phyloP scores from a whole-genome alignment of 2,329 filamentous ascomycete genomes.

The Fusarium tjaetaba region DNA sequence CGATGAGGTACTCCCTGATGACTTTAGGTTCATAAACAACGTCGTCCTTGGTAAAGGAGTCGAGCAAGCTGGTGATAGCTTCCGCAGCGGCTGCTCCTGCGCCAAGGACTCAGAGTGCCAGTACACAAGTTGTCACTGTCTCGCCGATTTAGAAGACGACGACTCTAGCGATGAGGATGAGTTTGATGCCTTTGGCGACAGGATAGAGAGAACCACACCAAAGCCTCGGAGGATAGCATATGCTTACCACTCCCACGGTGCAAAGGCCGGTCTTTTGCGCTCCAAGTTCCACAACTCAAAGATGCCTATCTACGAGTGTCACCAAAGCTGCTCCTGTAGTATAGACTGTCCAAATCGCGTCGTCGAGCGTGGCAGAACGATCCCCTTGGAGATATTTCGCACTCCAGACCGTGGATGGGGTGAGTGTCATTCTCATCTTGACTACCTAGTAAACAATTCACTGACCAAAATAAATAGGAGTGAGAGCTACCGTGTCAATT shows the following conservation, averaged over 20 bases:
- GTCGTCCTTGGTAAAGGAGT: slow-evolving; percentile 71
- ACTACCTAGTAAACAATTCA: background rate
- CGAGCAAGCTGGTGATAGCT: slow-evolving; percentile 65
- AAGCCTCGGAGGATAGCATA: slow-evolving; percentile 56
- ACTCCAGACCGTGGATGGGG: slow-evolving; percentile 81
- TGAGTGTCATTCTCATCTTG: slow-evolving; percentile 45
- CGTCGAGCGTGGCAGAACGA: slow-evolving; percentile 76
- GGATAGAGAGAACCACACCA: slow-evolving; percentile 6
- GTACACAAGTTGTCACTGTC: slow-evolving; percentile 73
- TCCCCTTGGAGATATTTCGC: slow-evolving; percentile 81
- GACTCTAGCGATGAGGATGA: slow-evolving; percentile 59
- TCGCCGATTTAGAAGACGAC: slow-evolving; percentile 68
- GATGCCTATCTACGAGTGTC: slow-evolving; percentile 82
- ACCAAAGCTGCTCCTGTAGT: slow-evolving; percentile 74
- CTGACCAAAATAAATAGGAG: slow-evolving; percentile 53
- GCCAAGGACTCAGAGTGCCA: slow-evolving; percentile 70
- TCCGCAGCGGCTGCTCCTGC: slow-evolving; percentile 77
- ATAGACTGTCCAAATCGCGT: slow-evolving; percentile 76
- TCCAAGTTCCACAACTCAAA: slow-evolving; percentile 62
- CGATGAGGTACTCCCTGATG: slow-evolving; percentile 62
- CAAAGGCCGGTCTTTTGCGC: slow-evolving; percentile 62
- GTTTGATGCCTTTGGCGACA: slow-evolving; percentile 41
- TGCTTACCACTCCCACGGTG: slow-evolving; percentile 70
- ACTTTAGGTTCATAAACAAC: slow-evolving; percentile 75
- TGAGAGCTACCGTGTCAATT: slow-evolving; percentile 72